Conservation (phyloP, 108 stramenopile genomes). For the Nitzschia palea region DNA sequence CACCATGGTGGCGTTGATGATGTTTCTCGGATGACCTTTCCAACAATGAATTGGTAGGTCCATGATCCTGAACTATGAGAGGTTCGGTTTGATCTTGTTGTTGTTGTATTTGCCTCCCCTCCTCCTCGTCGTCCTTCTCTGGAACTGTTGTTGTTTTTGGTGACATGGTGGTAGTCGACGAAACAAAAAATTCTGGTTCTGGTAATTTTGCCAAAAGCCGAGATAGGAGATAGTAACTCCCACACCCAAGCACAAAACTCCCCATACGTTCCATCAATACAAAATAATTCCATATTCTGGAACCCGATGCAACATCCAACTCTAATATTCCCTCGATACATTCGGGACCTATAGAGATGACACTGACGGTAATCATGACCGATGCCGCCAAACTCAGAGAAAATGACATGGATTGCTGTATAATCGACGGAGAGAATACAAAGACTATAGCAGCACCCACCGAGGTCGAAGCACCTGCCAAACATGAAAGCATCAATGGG, state of each 20-base stretch:
- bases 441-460: slow-evolving; percentile 75
- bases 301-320: background rate
- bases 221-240: slow-evolving; percentile 29
- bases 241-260: slow-evolving; percentile 24
- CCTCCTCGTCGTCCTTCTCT: slow-evolving; percentile 4
- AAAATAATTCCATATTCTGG: slow-evolving; percentile 28
- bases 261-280: slow-evolving; percentile 29
- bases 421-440: slow-evolving; percentile 26
- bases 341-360: slow-evolving; percentile 54
- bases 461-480: slow-evolving; percentile 75
- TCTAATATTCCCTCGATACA: slow-evolving; percentile 33
- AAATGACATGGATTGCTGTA: slow-evolving; percentile 54
- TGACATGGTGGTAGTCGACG: background rate
- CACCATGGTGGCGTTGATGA: slow-evolving; percentile 13
- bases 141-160: too few relatives aligned
- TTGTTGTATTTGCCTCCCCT: slow-evolving; percentile 7
- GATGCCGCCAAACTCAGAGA: slow-evolving; percentile 53
- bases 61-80: slow-evolving; percentile 17
- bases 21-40: slow-evolving; percentile 3
- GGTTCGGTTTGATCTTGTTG: slow-evolving; percentile 8
- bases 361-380: slow-evolving; percentile 64
- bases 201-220: slow-evolving; percentile 54
- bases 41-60: background rate
- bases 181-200: slow-evolving; percentile 62
- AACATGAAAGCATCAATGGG: slow-evolving; percentile 56